These are phyloP conservation scores for Carex kokanica DNA, from an alignment of 176 grass and related monocot genomes.

Conservation along the genomic window DNA sequence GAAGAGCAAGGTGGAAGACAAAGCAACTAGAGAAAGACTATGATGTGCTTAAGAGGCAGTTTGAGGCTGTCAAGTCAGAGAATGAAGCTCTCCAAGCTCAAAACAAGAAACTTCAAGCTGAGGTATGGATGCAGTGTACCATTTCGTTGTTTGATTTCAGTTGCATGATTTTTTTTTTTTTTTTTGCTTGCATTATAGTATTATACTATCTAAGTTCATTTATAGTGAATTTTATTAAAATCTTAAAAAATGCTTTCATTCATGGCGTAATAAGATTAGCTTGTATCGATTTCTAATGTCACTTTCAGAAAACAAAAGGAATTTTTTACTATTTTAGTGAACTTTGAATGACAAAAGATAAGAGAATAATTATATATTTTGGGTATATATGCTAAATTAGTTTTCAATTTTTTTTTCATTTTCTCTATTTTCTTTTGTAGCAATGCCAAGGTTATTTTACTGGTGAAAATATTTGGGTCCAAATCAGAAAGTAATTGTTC, in stretches of 20 bases:
- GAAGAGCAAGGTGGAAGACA: slow-evolving; percentile 85
- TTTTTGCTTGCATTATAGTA: background rate
- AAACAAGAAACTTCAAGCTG: slow-evolving; percentile 87
- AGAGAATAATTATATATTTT: background rate
- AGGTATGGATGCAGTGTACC: slow-evolving; percentile 26
- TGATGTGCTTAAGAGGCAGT: slow-evolving; percentile 67
- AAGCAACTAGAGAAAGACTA: slow-evolving; percentile 95
- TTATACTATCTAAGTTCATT: background rate
- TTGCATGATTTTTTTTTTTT: background rate
- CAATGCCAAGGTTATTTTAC: background rate
- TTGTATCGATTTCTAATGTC: background rate
- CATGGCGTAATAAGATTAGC: background rate
- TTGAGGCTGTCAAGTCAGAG: slow-evolving; percentile 71
- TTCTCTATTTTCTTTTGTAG: background rate
- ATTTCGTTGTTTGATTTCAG: background rate
- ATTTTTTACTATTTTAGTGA: background rate
- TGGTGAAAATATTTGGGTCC: background rate
- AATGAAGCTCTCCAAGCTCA: slow-evolving; percentile 73
- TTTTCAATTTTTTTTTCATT: background rate
- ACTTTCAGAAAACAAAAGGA: background rate
- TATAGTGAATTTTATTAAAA: background rate
- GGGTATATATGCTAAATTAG: background rate
- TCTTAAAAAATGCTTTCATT: background rate
- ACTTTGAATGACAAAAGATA: background rate
- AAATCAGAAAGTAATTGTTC: background rate